Evolutionary conservation across 768 basidiomycete genomes (phyloP).

Genomic region (Phylloporus sp.): DNA sequence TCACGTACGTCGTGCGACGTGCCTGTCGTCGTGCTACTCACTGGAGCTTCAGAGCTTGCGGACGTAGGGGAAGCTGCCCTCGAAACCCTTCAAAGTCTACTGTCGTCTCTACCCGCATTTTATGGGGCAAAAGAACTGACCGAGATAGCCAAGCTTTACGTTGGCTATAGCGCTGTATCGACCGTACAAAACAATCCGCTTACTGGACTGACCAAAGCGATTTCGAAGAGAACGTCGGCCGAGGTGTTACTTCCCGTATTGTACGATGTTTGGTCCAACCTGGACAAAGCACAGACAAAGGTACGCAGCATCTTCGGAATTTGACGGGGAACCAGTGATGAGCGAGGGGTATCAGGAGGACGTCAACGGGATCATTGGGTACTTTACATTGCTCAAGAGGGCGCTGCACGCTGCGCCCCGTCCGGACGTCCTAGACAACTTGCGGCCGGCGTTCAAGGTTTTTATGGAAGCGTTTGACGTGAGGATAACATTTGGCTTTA

Average conservation of each 20-base stretch:
- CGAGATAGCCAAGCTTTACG: slow-evolving; percentile 51
- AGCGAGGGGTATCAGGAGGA: slow-evolving; percentile 16
- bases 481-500: slow-evolving; percentile 26
- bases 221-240: slow-evolving; percentile 67
- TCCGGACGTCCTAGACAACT: slow-evolving; percentile 55
- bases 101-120: slow-evolving; percentile 77
- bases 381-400: slow-evolving; percentile 66
- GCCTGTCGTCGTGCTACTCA: not conserved
- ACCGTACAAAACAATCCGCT: slow-evolving; percentile 25
- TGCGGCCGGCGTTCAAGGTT: slow-evolving; percentile 66
- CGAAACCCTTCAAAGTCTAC: slow-evolving; percentile 58
- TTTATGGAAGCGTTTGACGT: slow-evolving; percentile 77
- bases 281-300: slow-evolving; percentile 32
- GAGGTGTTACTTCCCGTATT: slow-evolving; percentile 65
- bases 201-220: slow-evolving; percentile 48
- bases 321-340: not conserved
- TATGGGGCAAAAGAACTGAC: slow-evolving; percentile 60
- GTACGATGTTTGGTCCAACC: slow-evolving; percentile 48
- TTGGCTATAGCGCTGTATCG: slow-evolving; percentile 36
- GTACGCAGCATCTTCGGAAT: slow-evolving; percentile 26
- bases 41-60: slow-evolving; percentile 25
- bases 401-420: slow-evolving; percentile 61
- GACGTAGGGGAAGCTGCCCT: slow-evolving; percentile 33
- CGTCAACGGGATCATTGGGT: slow-evolving; percentile 32
- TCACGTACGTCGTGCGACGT: slow-evolving; percentile 28